Evolutionary conservation across 139 green algal genomes (phyloP), one percentile per base, ranked within the genome.

Genomic region (Chlamydomonas incerta): DNA sequence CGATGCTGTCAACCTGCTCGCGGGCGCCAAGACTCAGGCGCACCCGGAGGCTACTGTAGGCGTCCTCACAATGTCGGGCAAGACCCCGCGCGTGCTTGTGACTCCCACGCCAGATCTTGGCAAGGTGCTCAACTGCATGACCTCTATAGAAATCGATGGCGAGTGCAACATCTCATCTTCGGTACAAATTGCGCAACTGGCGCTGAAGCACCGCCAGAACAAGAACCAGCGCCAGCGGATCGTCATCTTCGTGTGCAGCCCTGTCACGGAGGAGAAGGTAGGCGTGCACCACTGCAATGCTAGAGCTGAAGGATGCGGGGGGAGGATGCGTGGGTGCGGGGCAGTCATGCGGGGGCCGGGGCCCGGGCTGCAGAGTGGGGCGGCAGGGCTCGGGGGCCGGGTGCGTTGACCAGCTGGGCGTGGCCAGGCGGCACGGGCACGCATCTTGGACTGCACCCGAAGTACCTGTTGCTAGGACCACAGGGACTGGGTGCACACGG

Each of bases 221-320:
- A 99, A 99, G 89, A 99, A 99, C 87, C 98, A 99, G 90, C 89
- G 97, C 47, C 97, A 99, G 92, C 87, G 98, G 13, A 97, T 99
- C 41, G 97, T 99, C 35, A 92, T 99, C 46, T 99, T 99, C 87
- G 88, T 96, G 1, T 97, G 97, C 71, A 98, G 94, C 87, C 97
- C 98, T 3, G 91, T 99, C 50, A 69, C 74, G 47, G 96, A 98
- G 89, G 92, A 96, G 65, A 94, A 96, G 94, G 95, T 95, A 72
- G 0, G 91, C 41, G 5, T 50, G 41, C 41, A 8, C 41, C 41
- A 8, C 41, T 50, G 41, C 5, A 50, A 8, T 8, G 5, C 8
- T 8, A 50, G 41, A 8, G 8, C 6, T 50, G 5, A 50, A 50
- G 41, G 41, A 8, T 50, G 41, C 8, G 6, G 41, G 41, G 41